Conservation (phyloP, 192 early-diverging fungal species). For the Neocallimastix lanati region DNA sequence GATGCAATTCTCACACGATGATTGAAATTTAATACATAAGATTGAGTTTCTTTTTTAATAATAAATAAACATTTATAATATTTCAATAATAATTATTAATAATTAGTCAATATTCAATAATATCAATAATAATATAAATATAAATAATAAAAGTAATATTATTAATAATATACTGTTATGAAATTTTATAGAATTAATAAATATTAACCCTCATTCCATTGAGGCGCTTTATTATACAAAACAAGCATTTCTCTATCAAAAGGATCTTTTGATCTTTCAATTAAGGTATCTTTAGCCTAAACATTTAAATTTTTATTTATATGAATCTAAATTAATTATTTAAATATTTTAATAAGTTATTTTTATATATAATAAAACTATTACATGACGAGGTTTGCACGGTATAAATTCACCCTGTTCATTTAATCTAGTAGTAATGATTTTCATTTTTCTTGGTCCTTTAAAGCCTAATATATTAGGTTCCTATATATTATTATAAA, state of each 20-base stretch:
- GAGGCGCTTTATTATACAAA: conserved; percentile 77
- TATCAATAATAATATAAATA: too few relatives aligned
- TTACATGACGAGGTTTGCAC: conserved; percentile 28
- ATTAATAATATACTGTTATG: too few relatives aligned
- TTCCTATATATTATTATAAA: too few relatives aligned
- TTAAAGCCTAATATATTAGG: conserved; percentile 73
- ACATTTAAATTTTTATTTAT: too few relatives aligned
- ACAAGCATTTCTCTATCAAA: conserved; percentile 45
- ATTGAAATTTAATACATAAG: conserved; percentile 86
- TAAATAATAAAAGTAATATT: too few relatives aligned
- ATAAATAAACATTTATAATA: background rate
- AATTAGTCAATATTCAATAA: too few relatives aligned
- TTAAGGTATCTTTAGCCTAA: conserved; percentile 43
- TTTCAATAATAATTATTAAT: too few relatives aligned
- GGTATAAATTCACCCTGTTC: conserved; percentile 31
- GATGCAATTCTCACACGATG: conserved; percentile 72
- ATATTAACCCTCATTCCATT: conserved; percentile 69
- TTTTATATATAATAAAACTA: background rate
- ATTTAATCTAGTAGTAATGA: conserved; percentile 53
- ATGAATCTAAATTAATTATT: too few relatives aligned
- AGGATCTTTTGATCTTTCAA: conserved; percentile 29
- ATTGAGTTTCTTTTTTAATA: conserved; percentile 44
- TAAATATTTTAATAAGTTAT: too few relatives aligned
- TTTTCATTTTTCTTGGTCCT: conserved; percentile 83
- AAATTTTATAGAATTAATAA: too few relatives aligned